Percentiles rank a stretch among this genome's conserved stretches.
Evolutionary conservation across 1,139 yeast genomes (phyloP).

Genomic region (Blastobotrys raffinosifermentans): DNA sequence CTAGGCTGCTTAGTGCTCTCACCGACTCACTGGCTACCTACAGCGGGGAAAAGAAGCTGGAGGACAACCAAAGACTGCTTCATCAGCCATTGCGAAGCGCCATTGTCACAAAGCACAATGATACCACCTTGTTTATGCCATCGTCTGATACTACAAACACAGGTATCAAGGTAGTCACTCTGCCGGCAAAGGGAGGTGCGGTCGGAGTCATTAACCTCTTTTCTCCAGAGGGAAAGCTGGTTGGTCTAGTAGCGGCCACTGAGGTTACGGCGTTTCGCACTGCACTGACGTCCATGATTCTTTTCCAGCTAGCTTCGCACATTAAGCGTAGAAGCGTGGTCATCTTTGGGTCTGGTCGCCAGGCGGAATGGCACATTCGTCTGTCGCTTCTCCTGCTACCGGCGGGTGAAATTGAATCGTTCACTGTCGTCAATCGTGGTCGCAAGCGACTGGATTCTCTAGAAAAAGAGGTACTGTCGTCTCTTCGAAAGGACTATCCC

Average conservation of each 20-base stretch:
- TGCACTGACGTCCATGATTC: slow-evolving; percentile 6
- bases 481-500: slow-evolving; percentile 1
- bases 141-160: slow-evolving; percentile 8
- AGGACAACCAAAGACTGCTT: slow-evolving; percentile 3
- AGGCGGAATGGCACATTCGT: slow-evolving; percentile 10
- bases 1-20: slow-evolving; percentile 2
- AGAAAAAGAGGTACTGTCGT: slow-evolving; percentile 2
- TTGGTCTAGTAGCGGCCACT: slow-evolving; percentile 6
- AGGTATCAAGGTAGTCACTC: slow-evolving; percentile 6
- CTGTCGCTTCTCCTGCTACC: slow-evolving; percentile 6
- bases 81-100: slow-evolving; percentile 9
- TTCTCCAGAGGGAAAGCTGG: slow-evolving; percentile 3
- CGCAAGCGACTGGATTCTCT: slow-evolving; percentile 3
- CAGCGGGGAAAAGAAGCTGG: background rate
- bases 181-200: slow-evolving; percentile 6
- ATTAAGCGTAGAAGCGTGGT: slow-evolving; percentile 4
- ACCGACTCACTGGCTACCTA: slow-evolving; percentile 2
- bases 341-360: slow-evolving; percentile 9
- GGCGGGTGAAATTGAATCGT: slow-evolving; percentile 4
- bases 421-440: slow-evolving; percentile 8
- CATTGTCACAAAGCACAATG: slow-evolving; percentile 6
- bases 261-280: slow-evolving; percentile 10
- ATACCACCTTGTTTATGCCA: slow-evolving; percentile 8
- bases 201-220: slow-evolving; percentile 8
- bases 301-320: slow-evolving; percentile 1